phyloP scores from a whole-genome alignment of 2,329 filamentous ascomycete genomes.

The Teratosphaeria epicoccoides region DNA sequence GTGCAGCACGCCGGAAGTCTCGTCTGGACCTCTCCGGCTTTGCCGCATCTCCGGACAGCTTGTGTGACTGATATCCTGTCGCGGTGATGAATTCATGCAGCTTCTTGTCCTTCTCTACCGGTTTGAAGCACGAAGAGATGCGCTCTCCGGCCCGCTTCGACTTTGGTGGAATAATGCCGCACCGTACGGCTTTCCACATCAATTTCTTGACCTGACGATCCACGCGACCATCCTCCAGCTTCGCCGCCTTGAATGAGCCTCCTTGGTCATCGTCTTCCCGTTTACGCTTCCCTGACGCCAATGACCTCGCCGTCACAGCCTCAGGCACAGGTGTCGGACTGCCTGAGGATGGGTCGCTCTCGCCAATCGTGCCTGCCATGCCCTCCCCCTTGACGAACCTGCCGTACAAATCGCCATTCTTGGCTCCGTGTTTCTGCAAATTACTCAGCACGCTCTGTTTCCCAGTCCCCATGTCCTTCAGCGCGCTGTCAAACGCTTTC shows the following conservation, averaged over 20 bases:
- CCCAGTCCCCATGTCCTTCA: conserved; percentile 60
- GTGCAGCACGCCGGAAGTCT: conserved; percentile 10
- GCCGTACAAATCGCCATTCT: conserved; percentile 57
- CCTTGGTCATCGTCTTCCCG: conserved; percentile 1
- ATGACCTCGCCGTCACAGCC: conserved; percentile 4
- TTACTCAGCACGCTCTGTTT: conserved; percentile 46
- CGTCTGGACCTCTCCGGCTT: conserved; percentile 9
- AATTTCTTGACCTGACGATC: background rate
- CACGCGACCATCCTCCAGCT: background rate
- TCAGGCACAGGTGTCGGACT: conserved; percentile 6
- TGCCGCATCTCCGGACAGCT: background rate
- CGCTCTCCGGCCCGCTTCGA: conserved; percentile 1
- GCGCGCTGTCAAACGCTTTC: conserved; percentile 81
- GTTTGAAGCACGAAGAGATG: background rate
- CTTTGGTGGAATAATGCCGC: conserved; percentile 2
- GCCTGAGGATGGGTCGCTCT: background rate
- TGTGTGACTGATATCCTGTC: background rate
- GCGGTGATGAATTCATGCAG: background rate
- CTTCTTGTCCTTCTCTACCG: background rate
- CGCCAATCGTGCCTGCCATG: conserved; percentile 57
- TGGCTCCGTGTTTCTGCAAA: conserved; percentile 37
- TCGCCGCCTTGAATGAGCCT: background rate
- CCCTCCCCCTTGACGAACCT: conserved; percentile 76
- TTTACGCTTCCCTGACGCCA: conserved; percentile 5
- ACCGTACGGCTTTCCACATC: background rate